Base-by-base conservation (phyloP, 768 basidiomycete genomes). In the Phlegmacium glaucopus region DNA sequence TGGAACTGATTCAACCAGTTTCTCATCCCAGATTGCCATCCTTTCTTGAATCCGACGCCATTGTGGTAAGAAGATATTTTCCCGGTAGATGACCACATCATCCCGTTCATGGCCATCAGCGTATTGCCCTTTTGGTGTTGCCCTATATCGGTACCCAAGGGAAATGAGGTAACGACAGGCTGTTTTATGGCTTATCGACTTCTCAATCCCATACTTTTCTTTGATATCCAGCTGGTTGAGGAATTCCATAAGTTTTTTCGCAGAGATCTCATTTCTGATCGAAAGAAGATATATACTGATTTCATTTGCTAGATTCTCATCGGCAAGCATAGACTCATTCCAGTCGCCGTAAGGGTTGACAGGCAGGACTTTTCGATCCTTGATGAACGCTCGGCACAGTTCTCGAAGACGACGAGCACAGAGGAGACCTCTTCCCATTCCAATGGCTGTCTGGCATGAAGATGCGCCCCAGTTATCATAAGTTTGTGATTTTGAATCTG, bases 271-370 rank as follows among this genome's bases (percentile, higher is more conserved):
- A n/a, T 59, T 55, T 3, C 60, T 61, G 39, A 65, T 40, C 9
- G 45, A 41, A 48, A 62, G 59, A 3, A 66, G 54, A 44, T 57
- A 52, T 10, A 52, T 37, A 10, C 49, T 51, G 18, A 70, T 48
- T 8, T 64, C 59, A 1, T 50, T 13, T 25, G 26, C n/a, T 2
- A 72, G 41, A 43, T 68, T 67, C 42, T 65, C 62, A 44, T 69
- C 30, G 30, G 30, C 30, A 32, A 32, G 30, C 30, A 32, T 32
- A 13, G 30, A 32, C 13, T 32, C 13, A 13, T 32, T 32, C 30
- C 30, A 32, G 13, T 32, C 30, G 13, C 30, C 30, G 30, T 8
- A 32, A 13, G 30, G 30, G 13, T 32, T 32, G 30, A 32, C 30
- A 13, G 30, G 30, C 13, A 32, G 13, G 30, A 32, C 13, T 32